Conservation (phyloP, 441 rosid genomes). For the Croton laevigatus region DNA sequence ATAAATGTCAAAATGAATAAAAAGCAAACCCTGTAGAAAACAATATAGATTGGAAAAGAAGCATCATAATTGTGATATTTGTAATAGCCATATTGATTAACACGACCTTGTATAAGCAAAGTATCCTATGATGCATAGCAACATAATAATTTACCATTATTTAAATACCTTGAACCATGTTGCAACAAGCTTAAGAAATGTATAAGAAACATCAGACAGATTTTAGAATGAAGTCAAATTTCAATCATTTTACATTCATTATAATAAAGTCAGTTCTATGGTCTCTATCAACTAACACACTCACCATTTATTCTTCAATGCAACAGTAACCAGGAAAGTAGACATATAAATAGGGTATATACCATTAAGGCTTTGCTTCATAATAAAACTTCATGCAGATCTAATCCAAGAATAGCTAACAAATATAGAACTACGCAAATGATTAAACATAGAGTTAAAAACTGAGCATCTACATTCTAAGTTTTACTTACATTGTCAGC, state of each 20-base stretch:
- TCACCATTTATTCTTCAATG: not conserved
- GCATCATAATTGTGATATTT: conserved; percentile 13
- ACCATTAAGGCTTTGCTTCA: not conserved
- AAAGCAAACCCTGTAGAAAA: conserved; percentile 45
- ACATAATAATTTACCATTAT: not conserved
- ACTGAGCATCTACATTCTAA: not conserved
- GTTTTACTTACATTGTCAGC: conserved; percentile 59
- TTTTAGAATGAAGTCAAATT: not conserved
- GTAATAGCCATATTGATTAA: not conserved
- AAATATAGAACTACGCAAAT: not conserved
- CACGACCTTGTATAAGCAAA: not conserved
- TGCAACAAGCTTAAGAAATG: not conserved
- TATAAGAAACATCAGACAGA: not conserved
- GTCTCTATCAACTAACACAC: not conserved
- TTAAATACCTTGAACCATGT: not conserved
- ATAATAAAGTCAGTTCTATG: not conserved
- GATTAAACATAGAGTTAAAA: not conserved
- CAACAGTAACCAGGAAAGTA: conserved; percentile 5
- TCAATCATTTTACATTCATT: not conserved
- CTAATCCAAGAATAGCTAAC: not conserved
- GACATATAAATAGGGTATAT: not conserved
- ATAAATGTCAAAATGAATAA: conserved; percentile 53
- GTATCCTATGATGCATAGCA: not conserved
- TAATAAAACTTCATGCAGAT: conserved; percentile 1
- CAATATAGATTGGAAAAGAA: conserved; percentile 7